These are phyloP conservation scores for Crithidia expoeki DNA, from an alignment of 208 protist species.

Conservation along the genomic window DNA sequence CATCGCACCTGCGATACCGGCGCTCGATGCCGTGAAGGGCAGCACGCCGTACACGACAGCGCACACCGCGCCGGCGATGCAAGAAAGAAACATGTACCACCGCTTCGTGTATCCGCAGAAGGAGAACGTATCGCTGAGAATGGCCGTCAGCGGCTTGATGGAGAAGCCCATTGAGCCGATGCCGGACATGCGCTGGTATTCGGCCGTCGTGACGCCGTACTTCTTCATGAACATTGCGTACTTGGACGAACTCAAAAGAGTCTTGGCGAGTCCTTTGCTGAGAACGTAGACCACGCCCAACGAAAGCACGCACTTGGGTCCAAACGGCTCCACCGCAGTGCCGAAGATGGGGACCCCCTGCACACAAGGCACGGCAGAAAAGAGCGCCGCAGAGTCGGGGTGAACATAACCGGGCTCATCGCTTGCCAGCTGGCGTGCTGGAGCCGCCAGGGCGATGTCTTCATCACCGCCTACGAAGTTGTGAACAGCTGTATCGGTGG, in stretches of 20 bases:
- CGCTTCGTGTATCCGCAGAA: constrained; percentile 54
- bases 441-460: too few species aligned
- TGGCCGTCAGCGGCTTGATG: constrained; percentile 38
- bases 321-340: constrained; percentile 34
- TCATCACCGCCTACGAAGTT: too few species aligned
- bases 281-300: constrained; percentile 43
- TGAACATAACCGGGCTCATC: constrained; percentile 20
- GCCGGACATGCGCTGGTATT: constrained; percentile 39
- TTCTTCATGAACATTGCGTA: constrained; percentile 46
- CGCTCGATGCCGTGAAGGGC: constrained; percentile 22
- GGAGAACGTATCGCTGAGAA: constrained; percentile 42
- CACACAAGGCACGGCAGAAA: constrained; percentile 21
- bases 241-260: constrained; percentile 27
- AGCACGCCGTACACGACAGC: constrained; percentile 38
- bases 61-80: constrained; percentile 29
- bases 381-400: constrained; percentile 29
- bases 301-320: constrained; percentile 27
- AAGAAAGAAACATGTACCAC: constrained; percentile 43
- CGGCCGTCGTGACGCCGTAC: constrained; percentile 15
- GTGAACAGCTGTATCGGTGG: too few species aligned
- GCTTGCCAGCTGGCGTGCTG: too few species aligned
- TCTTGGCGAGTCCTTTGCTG: constrained; percentile 38
- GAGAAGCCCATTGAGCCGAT: constrained; percentile 48
- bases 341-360: constrained; percentile 32
- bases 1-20: too few species aligned